Evolutionary conservation across 495 filamentous ascomycete species (phyloP), one percentile per base, ranked within the genome.

Genomic region (Aspergillus indologenus): DNA sequence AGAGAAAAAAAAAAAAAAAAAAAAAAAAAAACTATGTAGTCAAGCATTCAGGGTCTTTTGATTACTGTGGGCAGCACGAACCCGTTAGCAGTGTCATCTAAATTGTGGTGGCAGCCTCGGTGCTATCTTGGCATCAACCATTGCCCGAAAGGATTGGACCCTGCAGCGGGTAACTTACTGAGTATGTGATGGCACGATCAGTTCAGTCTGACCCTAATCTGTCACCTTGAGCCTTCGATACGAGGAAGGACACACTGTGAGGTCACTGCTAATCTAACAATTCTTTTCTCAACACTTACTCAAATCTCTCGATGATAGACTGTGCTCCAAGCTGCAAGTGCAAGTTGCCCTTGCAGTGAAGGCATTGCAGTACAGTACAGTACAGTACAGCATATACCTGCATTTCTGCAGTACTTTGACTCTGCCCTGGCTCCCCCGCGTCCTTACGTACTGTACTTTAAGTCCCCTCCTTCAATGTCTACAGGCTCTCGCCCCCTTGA

Each of bases 1-100:
- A n/a, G n/a, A n/a, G n/a, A n/a, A n/a, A n/a, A 29, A 29, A 29
- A 29, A 29, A 29, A 9, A 9, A 9, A 9, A 9, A 29, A 29
- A 29, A 29, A 29, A 29, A 29, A 9, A 4, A 20, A 47, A 23
- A 22, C 23, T 18, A 51, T 11, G 48, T 29, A 51, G 18, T 19
- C 29, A 51, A 51, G 48, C 48, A 51, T 51, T 51, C 48, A 51
- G 48, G 48, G 48, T 51, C 48, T 19, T 31, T 51, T 19, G 17
- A 51, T 51, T 51, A 23, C 48, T 23, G 23, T 51, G 48, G 48
- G 48, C 48, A 31, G 24, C 48, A 24, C 24, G 23, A 24, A 21
- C 24, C 23, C 23, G 48, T 29, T 51, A 51, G 48, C 48, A 26
- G 48, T 51, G 48, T 51, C 48, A 51, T 17, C 11, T 51, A 31